Evolutionary conservation across 192 early-diverging fungal genomes (phyloP).

Genomic region (Phlyctochytrium bullatum): DNA sequence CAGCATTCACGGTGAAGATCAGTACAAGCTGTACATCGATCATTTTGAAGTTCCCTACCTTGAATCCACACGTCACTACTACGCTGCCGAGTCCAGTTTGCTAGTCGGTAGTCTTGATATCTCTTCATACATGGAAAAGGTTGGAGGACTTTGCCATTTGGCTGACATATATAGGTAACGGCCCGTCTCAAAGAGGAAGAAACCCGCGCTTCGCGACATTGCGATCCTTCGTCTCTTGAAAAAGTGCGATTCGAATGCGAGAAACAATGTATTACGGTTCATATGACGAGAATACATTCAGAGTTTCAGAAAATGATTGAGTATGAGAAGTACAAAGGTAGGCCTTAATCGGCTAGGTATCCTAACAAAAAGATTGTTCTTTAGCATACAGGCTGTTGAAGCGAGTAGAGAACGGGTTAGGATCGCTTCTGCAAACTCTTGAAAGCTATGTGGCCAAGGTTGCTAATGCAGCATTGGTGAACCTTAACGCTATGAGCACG

Average conservation of each 20-base stretch:
- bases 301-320: slow-evolving; percentile 73
- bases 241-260: slow-evolving; percentile 73
- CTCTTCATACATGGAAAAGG: slow-evolving; percentile 71
- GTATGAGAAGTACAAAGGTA: slow-evolving; percentile 59
- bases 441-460: slow-evolving; percentile 62
- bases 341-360: not conserved
- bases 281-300: slow-evolving; percentile 58
- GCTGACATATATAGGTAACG: slow-evolving; percentile 47
- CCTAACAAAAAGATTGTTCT: slow-evolving; percentile 52
- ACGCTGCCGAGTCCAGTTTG: slow-evolving; percentile 61
- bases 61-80: slow-evolving; percentile 63
- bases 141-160: slow-evolving; percentile 56
- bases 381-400: slow-evolving; percentile 65
- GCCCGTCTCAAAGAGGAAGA: slow-evolving; percentile 64
- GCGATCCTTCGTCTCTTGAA: slow-evolving; percentile 64
- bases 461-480: slow-evolving; percentile 54
- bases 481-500: slow-evolving; percentile 36
- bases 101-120: slow-evolving; percentile 56
- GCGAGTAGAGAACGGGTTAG: slow-evolving; percentile 64
- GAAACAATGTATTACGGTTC: slow-evolving; percentile 67
- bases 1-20: slow-evolving; percentile 61
- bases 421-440: slow-evolving; percentile 57
- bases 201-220: slow-evolving; percentile 56
- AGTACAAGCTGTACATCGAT: slow-evolving; percentile 71
- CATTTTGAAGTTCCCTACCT: slow-evolving; percentile 77